A percentile compares a stretch with the other conserved stretches of the same genome.
Conservation (phyloP, 495 filamentous ascomycete genomes). For the Niebla homalea region DNA sequence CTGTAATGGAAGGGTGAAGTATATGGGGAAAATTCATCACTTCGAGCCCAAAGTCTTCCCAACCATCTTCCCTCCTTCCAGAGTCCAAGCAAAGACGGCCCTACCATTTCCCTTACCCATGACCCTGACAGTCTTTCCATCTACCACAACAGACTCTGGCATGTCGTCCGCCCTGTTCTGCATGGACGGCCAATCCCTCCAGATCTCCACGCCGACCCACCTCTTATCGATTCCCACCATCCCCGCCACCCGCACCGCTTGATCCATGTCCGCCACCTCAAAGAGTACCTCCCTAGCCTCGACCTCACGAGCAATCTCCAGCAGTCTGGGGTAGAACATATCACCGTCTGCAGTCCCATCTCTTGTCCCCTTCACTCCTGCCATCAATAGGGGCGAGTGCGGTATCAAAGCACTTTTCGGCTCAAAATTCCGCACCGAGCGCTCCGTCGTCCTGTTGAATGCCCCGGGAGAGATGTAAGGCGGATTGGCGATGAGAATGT, state of each 20-base stretch:
- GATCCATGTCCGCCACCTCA: slow-evolving; percentile 18
- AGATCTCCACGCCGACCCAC: slow-evolving; percentile 28
- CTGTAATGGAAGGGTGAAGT: no score
- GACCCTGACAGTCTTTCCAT: not conserved
- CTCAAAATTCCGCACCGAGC: slow-evolving; percentile 69
- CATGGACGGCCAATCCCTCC: slow-evolving; percentile 45
- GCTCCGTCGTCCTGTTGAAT: slow-evolving; percentile 47
- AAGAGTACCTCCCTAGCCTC: not conserved
- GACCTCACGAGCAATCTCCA: slow-evolving; percentile 1
- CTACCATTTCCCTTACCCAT: slow-evolving; percentile 14
- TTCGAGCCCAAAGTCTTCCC: no score
- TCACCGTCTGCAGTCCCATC: slow-evolving; percentile 3
- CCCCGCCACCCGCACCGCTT: slow-evolving; percentile 19
- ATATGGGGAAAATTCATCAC: no score
- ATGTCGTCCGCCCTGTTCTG: slow-evolving; percentile 17
- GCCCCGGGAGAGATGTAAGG: slow-evolving; percentile 64
- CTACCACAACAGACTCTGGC: slow-evolving; percentile 12
- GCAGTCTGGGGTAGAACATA: slow-evolving; percentile 9
- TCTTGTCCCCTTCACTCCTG: not conserved
- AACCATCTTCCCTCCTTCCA: no score
- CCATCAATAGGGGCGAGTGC: not conserved
- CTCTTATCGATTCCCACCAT: slow-evolving; percentile 9
- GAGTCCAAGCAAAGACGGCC: slow-evolving; percentile 12
- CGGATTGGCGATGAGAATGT: slow-evolving; percentile 79
- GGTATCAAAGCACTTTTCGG: slow-evolving; percentile 70